A percentile compares a stretch with the other conserved stretches of the same genome.
Conservation (phyloP, 805 yeast genomes). For the Kluyveromyces nonfermentans region DNA sequence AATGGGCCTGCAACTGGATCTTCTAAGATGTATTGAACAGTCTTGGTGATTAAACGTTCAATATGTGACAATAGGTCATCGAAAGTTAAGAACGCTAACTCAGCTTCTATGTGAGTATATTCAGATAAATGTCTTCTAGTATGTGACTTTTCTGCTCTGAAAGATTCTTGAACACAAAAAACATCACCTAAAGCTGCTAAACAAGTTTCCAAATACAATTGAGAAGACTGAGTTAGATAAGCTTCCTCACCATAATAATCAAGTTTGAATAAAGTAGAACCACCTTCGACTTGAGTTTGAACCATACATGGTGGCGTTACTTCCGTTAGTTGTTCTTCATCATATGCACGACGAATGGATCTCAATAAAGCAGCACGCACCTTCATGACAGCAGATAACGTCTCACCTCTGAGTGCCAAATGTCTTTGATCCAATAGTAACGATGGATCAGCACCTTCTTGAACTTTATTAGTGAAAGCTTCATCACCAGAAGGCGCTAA, state of each 20-base stretch:
- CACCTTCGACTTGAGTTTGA: slow-evolving; percentile 99
- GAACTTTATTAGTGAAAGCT: slow-evolving; percentile 87
- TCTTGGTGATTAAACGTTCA: slow-evolving; percentile 63
- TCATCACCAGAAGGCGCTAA: slow-evolving; percentile 96
- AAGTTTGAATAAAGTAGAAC: slow-evolving; percentile 87
- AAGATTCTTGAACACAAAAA: slow-evolving; percentile 94
- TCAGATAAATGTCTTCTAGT: slow-evolving; percentile 97
- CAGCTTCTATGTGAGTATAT: slow-evolving; percentile 95
- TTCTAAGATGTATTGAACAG: slow-evolving; percentile 67
- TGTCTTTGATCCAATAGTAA: slow-evolving; percentile 91
- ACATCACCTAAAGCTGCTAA: slow-evolving; percentile 96
- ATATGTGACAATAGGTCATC: slow-evolving; percentile 81
- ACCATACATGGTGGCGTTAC: slow-evolving; percentile 99
- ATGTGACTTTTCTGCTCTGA: slow-evolving; percentile 98
- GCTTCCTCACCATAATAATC: slow-evolving; percentile 97
- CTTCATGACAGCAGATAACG: slow-evolving; percentile 84
- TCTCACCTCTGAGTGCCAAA: slow-evolving; percentile 92
- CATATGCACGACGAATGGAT: slow-evolving; percentile 67
- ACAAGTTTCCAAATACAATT: slow-evolving; percentile 91
- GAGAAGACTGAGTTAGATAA: slow-evolving; percentile 92
- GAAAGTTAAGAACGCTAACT: slow-evolving; percentile 77
- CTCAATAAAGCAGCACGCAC: slow-evolving; percentile 77
- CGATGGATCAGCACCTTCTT: slow-evolving; percentile 90
- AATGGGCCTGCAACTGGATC: slow-evolving; percentile 92
- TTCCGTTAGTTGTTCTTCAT: slow-evolving; percentile 68